Percentiles rank a stretch among this genome's conserved stretches.
phyloP scores from a whole-genome alignment of 768 basidiomycete genomes.

The Daedaleopsis nitida region DNA sequence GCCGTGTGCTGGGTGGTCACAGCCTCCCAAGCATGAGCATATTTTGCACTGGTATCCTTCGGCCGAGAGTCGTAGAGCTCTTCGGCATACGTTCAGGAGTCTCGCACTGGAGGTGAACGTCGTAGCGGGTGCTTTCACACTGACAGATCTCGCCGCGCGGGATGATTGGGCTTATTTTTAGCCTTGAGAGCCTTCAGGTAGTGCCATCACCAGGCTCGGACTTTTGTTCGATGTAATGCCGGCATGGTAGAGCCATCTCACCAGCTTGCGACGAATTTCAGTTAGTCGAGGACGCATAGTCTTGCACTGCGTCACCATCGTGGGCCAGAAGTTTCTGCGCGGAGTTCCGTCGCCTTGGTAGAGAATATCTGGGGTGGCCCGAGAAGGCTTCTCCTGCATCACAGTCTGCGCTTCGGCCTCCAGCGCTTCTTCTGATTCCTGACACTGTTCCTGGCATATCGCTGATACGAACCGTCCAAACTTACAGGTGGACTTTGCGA shows the following conservation, averaged over 20 bases:
- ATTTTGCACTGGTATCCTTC: no score
- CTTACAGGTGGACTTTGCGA: conserved; percentile 71
- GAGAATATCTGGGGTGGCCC: neutral
- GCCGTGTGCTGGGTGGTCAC: no score
- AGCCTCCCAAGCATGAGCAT: no score
- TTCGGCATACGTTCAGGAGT: no score
- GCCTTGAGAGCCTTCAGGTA: no score
- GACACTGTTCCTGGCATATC: neutral
- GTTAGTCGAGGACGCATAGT: neutral
- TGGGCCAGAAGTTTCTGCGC: neutral
- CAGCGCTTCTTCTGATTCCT: neutral
- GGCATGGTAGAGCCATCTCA: neutral
- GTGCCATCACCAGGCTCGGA: no score
- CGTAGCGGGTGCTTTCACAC: no score
- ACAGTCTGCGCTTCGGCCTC: neutral
- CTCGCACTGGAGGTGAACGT: no score
- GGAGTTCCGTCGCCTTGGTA: conserved; percentile 1
- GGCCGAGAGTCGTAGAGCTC: no score
- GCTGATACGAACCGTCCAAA: conserved; percentile 3
- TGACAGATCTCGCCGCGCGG: no score
- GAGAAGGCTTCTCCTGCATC: neutral
- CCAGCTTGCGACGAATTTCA: neutral
- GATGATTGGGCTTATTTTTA: no score
- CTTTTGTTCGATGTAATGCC: neutral
- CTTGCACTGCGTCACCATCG: neutral